These are phyloP conservation scores for Tulasnella sp. DNA, from an alignment of 768 basidiomycete genomes.

Conservation along the genomic window DNA sequence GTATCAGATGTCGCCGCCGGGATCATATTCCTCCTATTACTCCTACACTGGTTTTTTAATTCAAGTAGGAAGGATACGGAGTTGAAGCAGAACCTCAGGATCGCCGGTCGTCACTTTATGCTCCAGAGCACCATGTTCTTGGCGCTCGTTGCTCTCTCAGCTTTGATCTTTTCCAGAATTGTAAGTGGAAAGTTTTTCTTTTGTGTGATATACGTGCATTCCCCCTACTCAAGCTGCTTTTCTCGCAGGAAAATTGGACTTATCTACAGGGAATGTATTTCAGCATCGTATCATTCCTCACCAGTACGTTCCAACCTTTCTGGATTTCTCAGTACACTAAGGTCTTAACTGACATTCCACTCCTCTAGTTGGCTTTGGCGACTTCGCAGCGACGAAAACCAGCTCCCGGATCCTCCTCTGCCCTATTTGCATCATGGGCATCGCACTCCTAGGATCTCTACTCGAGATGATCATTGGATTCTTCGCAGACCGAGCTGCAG, in stretches of 20 bases:
- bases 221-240: too few species aligned
- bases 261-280: constrained; percentile 27
- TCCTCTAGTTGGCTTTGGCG: constrained; percentile 15
- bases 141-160: constrained; percentile 24
- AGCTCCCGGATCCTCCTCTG: constrained; percentile 16
- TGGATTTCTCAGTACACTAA: too few species aligned
- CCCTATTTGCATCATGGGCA: constrained; percentile 28
- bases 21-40: too few species aligned
- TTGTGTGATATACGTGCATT: too few species aligned
- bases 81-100: constrained; percentile 3
- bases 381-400: constrained; percentile 1
- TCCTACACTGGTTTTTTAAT: not conserved
- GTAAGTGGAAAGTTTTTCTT: constrained; percentile 4
- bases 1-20: too few species aligned
- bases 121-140: constrained; percentile 19
- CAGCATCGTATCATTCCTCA: constrained; percentile 12
- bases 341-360: not conserved
- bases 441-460: constrained; percentile 27
- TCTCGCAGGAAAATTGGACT: constrained; percentile 23
- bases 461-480: constrained; percentile 20
- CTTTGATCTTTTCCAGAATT: constrained; percentile 26
- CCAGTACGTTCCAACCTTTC: not conserved
- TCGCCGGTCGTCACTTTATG: constrained; percentile 24
- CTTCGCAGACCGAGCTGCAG: constrained; percentile 7
- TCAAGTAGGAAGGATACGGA: not conserved